Conservation (phyloP, 768 basidiomycete species). For the Pholiota molesta region DNA sequence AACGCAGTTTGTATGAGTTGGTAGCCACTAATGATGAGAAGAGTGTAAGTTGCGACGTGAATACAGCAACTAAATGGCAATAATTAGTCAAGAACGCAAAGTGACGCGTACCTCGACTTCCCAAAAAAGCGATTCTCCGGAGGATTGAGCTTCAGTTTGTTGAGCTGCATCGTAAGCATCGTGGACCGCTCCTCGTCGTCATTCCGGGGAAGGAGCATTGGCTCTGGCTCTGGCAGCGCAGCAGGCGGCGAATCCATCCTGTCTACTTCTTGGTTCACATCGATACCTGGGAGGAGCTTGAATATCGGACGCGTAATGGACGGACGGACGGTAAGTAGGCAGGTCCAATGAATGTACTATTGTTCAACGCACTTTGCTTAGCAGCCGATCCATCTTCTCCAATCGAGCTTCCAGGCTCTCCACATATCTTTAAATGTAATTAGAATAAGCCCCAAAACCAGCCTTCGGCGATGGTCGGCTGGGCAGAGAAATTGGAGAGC, state of each 20-base stretch:
- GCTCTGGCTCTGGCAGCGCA: conserved; percentile 36
- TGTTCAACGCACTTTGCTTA: conserved; percentile 47
- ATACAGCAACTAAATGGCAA: not conserved
- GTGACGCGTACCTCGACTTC: conserved; percentile 39
- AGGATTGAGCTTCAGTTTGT: conserved; percentile 40
- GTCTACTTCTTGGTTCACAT: conserved; percentile 63
- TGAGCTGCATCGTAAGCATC: conserved; percentile 34
- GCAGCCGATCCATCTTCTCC: conserved; percentile 65
- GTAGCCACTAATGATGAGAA: conserved; percentile 39
- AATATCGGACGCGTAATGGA: not conserved
- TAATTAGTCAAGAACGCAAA: not conserved
- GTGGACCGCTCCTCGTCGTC: conserved; percentile 33
- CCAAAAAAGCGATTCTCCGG: conserved; percentile 49
- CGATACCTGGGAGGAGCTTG: conserved; percentile 54
- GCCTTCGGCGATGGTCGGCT: not conserved
- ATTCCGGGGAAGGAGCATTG: conserved; percentile 27
- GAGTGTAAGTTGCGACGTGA: not conserved
- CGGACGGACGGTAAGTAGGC: not conserved
- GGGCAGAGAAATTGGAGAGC: not conserved
- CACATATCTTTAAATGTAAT: conserved; percentile 48
- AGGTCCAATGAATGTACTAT: not conserved
- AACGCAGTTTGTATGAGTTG: conserved; percentile 57
- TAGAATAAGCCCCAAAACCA: too few species aligned
- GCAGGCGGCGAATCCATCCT: conserved; percentile 36
- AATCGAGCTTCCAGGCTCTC: conserved; percentile 64